These are phyloP conservation scores for Pleurotus djamor DNA, from an alignment of 768 basidiomycete species.

Conservation along the genomic window DNA sequence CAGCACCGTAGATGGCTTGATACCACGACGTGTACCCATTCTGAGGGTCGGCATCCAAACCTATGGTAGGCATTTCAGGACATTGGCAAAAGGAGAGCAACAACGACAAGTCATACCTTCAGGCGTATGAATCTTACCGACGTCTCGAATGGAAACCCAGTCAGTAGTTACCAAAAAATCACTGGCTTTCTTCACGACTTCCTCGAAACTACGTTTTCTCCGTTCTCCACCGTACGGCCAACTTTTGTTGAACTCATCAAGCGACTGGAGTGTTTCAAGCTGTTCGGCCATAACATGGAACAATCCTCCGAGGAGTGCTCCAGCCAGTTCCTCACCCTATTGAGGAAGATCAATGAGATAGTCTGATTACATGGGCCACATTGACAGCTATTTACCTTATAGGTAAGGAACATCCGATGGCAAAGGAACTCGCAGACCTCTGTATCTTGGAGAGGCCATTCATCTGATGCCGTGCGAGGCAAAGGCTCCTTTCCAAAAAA, in stretches of 20 bases:
- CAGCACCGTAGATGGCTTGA: background rate
- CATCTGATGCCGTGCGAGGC: background rate
- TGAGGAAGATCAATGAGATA: background rate
- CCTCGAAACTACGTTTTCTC: too few relatives aligned
- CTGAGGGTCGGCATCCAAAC: background rate
- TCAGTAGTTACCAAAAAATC: background rate
- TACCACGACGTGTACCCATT: background rate
- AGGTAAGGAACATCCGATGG: background rate
- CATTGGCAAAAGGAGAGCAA: background rate
- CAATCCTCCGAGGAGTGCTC: slow-evolving; percentile 4
- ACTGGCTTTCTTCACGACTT: too few relatives aligned
- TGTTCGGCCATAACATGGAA: slow-evolving; percentile 1
- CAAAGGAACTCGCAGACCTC: background rate
- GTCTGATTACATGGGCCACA: background rate
- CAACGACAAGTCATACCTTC: background rate
- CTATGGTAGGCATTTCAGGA: background rate
- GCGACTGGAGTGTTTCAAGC: background rate
- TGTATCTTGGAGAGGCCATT: background rate
- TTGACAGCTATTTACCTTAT: background rate
- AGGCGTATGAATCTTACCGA: background rate
- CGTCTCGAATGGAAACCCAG: background rate
- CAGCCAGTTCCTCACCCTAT: slow-evolving; percentile 3
- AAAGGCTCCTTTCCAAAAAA: background rate
- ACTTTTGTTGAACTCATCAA: too few relatives aligned
- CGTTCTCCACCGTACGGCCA: too few relatives aligned